A percentile compares a stretch with the other conserved stretches of the same genome.
These are phyloP conservation scores for Heliamphora pulchella DNA, from an alignment of 179 eudicot species.

Conservation along the genomic window DNA sequence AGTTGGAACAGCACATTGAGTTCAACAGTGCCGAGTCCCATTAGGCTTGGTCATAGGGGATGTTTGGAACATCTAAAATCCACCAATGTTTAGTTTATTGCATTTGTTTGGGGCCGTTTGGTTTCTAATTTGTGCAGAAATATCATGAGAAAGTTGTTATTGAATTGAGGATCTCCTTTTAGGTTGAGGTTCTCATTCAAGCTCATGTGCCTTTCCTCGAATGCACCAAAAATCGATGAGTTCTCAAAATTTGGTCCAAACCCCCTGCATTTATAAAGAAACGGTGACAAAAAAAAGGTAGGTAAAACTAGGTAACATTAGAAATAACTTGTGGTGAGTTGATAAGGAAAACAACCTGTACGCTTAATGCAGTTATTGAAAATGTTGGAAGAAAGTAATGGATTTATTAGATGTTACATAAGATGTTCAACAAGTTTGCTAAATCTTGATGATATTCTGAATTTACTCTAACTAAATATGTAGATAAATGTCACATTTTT, in stretches of 20 bases:
- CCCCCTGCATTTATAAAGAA: not conserved
- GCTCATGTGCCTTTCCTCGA: too few species aligned
- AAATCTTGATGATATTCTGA: not conserved
- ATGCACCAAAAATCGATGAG: too few species aligned
- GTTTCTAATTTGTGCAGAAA: too few species aligned
- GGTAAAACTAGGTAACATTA: not conserved
- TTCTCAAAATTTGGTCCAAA: too few species aligned
- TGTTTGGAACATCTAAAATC: not conserved
- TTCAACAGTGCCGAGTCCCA: not conserved
- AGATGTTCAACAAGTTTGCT: not conserved
- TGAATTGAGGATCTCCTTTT: too few species aligned
- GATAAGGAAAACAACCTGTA: not conserved
- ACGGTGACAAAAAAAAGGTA: not conserved
- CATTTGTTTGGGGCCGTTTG: too few species aligned
- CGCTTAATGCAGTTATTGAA: too few species aligned
- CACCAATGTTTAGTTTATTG: not conserved
- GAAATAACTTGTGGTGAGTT: not conserved
- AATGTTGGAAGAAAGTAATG: too few species aligned
- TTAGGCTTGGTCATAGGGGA: not conserved
- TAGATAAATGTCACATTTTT: not conserved
- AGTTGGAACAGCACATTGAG: not conserved
- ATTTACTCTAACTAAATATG: not conserved
- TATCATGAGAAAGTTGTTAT: too few species aligned
- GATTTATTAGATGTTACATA: not conserved
- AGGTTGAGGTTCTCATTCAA: too few species aligned